Base-by-base conservation (phyloP, 2,329 filamentous ascomycete species). In the Alternaria tenuissima region DNA sequence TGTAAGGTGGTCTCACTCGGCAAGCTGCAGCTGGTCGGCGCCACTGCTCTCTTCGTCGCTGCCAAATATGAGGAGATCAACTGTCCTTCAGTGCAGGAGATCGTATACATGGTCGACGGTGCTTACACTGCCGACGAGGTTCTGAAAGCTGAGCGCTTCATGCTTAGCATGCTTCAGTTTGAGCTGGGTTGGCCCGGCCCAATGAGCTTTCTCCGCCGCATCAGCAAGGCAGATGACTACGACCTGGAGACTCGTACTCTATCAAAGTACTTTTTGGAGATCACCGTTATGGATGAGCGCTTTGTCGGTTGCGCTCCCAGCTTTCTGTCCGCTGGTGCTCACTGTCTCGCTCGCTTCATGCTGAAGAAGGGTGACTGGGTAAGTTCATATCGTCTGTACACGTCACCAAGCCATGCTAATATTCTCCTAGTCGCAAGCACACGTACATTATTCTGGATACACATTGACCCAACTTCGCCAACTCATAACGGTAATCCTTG, bases 61-160 rank as follows among this genome's bases (percentile, higher is more conserved):
- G 92, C 95, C 70, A 99, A 99, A 81, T 99, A 97, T 76, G 95
- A 99, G 80, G 95, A 99, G 82, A 97, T 99, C 83, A 96, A 97
- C 80, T 97, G 94, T 79, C 95, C 94, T 24, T 97, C 94, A 1
- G 89, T 99, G 22, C 87, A 91, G 63, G 95, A 99, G 83, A 96
- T 99, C 73, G 91, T 97, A 61, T 98, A 94, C 83, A 98, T 99
- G 94, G 95, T 99, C 41, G 95, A 99, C 76, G 87, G 89, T 43
- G 93, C 93, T 56, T 99, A 97, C 81, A 91, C 87, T 3, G 86
- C 87, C 16, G 94, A 97, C 58, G 95, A 98, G 81, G 94, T 99
- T 58, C 86, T 98, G 67, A 97, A 98, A 82, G 95, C 95, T 0
- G 95, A 99, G 81, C 90, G 94, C 12, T 98, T 97, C 83, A 99